Percentiles rank a stretch among this genome's conserved stretches.
Evolutionary conservation across 305 asterid genomes (phyloP).

Genomic region (Euphrasia arctica): DNA sequence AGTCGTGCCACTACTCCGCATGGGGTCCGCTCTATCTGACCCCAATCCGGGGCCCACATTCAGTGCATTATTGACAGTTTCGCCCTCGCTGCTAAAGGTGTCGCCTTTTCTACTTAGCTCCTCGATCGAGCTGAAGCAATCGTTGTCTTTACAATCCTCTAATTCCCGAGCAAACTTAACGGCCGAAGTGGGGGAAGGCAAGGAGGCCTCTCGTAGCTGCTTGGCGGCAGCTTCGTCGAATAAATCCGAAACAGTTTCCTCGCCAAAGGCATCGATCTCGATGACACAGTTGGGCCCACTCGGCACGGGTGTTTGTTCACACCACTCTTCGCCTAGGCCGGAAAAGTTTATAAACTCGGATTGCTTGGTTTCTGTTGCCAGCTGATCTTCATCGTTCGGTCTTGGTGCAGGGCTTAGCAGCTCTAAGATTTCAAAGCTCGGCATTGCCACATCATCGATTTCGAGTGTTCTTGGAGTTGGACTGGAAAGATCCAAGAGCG

Average conservation of each 20-base stretch:
- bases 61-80: conserved; percentile 36
- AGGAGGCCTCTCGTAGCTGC: conserved; percentile 68
- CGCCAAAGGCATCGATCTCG: conserved; percentile 68
- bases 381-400: conserved; percentile 35
- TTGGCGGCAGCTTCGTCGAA: conserved; percentile 87
- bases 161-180: conserved; percentile 63
- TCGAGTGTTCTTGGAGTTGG: conserved; percentile 47
- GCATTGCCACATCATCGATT: conserved; percentile 39
- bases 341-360: conserved; percentile 35
- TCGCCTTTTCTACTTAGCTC: conserved; percentile 66
- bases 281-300: conserved; percentile 55
- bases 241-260: conserved; percentile 74
- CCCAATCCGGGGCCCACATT: conserved; percentile 30
- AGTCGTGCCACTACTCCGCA: conserved; percentile 35
- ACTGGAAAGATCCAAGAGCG: conserved; percentile 45
- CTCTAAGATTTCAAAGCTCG: conserved; percentile 41
- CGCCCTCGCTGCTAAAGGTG: conserved; percentile 66
- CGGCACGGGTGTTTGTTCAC: conserved; percentile 36
- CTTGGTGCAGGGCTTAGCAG: conserved; percentile 52
- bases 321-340: no score
- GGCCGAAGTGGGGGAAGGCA: conserved; percentile 83
- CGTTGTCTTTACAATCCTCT: conserved; percentile 66
- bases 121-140: conserved; percentile 81
- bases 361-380: conserved; percentile 39
- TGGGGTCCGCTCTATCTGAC: conserved; percentile 41